Base-by-base conservation (phyloP, 2,329 filamentous ascomycete species). In the Cytospora schulzeri region DNA sequence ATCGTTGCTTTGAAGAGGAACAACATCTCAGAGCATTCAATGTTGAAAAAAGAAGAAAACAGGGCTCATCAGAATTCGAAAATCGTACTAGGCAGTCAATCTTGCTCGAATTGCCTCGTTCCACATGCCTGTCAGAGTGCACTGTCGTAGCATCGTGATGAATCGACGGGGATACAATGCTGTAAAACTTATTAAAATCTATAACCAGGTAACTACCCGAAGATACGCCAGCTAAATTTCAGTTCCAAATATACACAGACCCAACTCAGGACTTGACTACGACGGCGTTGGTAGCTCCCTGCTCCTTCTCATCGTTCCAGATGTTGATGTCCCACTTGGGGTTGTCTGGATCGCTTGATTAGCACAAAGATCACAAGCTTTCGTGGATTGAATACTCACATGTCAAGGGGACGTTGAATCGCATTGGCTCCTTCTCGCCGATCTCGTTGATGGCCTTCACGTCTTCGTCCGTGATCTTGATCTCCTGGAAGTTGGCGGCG, bases 401-500 rank as follows among this genome's bases (percentile, higher is more conserved):
- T 45, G 74, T 77, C 54, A 71, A 70, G 52, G 80, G 78, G n/a
- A 81, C 70, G 73, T 81, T 81, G 73, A 77, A 81, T 48, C 80
- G 79, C 68, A 74, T 70, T 17, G 76, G 76, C 54, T 66, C 65
- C 61, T 70, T 79, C 76, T 85, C 80, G 58, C 87, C 88, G 9
- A 91, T 83, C 73, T 82, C 78, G 74, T 87, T 83, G 54, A 91
- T 82, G 17, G 82, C 86, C 67, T 81, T 78, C 70, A 88, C 83
- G 69, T 89, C 84, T 62, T 82, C 80, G 48, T 83, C 79, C 53
- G 78, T 76, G 65, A 91, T 78, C 71, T 91, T 83, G 57, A 88
- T 81, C 75, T 90, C 83, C 77, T 88, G 79, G 73, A 88, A 91
- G 81, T 93, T 92, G 71, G 81, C 83, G 71, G 84, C 79, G 69